Evolutionary conservation across 2,329 filamentous ascomycete species (phyloP), one percentile per base, ranked within the genome.

Genomic region (Arthrobotrys sinensis): DNA sequence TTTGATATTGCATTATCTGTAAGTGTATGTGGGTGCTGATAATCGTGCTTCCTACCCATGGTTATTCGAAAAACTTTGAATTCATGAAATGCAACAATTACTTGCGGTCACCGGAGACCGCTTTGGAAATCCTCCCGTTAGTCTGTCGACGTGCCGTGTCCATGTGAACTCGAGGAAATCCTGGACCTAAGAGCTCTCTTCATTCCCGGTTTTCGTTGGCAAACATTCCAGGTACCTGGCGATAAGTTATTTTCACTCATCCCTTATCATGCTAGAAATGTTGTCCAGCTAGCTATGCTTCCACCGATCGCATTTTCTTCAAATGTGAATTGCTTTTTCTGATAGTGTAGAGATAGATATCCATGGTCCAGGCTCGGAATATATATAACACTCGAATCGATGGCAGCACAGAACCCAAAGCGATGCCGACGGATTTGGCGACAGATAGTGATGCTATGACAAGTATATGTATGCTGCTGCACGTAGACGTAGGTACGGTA

Each of bases 401-500:
- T 16, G 7, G 43, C 43, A 45, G 43, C 43, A 45, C 12, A 45
- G n/a, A 45, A 45, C 36, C 12, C 36, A 38, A 38, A 14, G 2
- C 1, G 36, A 16, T 5, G 7, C 16, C 43, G 43, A 45, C 43
- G 43, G 43, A 45, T 45, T 45, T 16, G 43, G 43, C 43, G 43
- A 45, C 36, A 10, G 43, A 12, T n/a, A 11, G 12, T 10, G 4
- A n/a, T n/a, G 40, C n/a, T n/a, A 10, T 45, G 40, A 45, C 12
- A 45, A 3, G 40, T 45, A 36, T 36, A 60, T 40, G 53, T 40
- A 28, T 43, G 52, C n/a, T 36, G 28, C 53, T 60, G 55, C 55
- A 60, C 55, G 55, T 43, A 40, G 55, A 60, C 55, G 55, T 60
- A 60, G 55, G 55, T 60, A 43, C 55, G 36, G 19, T 24, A 60